These are phyloP conservation scores for Penicillium simplicissimum DNA, from an alignment of 495 filamentous ascomycete species.

Conservation along the genomic window DNA sequence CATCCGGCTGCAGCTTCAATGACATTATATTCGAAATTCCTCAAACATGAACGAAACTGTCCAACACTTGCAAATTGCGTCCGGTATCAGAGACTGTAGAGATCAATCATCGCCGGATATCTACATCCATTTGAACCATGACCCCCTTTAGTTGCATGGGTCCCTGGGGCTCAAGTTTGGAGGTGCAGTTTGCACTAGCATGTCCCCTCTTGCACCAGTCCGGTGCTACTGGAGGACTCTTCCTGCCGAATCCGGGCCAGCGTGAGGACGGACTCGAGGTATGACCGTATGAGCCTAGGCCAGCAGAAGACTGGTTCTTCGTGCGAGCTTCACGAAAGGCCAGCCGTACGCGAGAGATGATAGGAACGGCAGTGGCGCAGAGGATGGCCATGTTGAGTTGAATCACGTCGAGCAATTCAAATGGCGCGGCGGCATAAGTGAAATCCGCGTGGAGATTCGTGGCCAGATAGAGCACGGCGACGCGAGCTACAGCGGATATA, in stretches of 20 bases:
- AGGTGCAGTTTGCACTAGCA: not conserved
- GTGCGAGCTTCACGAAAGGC: not conserved
- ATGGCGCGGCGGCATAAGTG: not conserved
- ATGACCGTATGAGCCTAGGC: not conserved
- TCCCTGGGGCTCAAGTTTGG: not conserved
- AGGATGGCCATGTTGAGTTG: not conserved
- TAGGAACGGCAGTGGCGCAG: not conserved
- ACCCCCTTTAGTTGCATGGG: not conserved
- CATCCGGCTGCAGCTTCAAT: too few relatives aligned
- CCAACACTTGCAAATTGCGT: too few relatives aligned
- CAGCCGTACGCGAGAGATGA: not conserved
- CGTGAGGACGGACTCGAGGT: not conserved
- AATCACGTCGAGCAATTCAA: not conserved
- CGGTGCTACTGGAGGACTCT: not conserved
- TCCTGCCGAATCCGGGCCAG: not conserved
- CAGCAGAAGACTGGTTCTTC: not conserved
- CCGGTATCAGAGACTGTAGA: not conserved
- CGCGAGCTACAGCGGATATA: not conserved
- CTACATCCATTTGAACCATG: not conserved
- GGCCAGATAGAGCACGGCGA: not conserved
- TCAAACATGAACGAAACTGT: too few relatives aligned
- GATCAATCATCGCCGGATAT: not conserved
- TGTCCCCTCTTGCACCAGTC: not conserved
- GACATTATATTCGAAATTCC: too few relatives aligned
- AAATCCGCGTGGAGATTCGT: not conserved